Evolutionary conservation across 495 filamentous ascomycete genomes (phyloP), one percentile per base, ranked within the genome.

Genomic region (Penicillium maclennaniae): DNA sequence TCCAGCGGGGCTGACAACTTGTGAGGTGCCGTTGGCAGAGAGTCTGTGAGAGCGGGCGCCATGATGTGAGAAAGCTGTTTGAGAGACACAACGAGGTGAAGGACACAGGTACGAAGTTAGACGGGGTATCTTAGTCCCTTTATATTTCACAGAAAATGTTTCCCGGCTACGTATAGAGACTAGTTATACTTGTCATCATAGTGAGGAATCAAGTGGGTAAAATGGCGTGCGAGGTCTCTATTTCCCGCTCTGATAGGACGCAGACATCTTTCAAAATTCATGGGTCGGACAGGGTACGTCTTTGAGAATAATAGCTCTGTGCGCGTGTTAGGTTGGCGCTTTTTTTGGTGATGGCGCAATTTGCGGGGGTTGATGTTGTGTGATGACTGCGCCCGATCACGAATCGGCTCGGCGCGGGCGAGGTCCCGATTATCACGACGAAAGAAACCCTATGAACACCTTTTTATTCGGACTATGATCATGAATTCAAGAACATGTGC

Each of bases 31-130:
- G 61, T 63, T 20, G 67, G 58, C 25, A 58, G 54, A 34, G 61
- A 37, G 23, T 59, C 54, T n/a, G 68, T 69, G 43, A 72, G 62
- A 39, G 66, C 69, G n/a, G 67, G 67, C 36, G 69, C 67, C 71
- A 73, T 74, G 47, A 38, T 63, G 52, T 25, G 34, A 40, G 23
- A 10, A 16, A 15, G 34, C 27, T 51, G 34, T 51, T 36, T 28
- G 49, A 36, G 48, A 49, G 15, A 16, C 21, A 14, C 7, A 15
- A 15, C 16, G 16, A 27, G 41, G 28, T 16, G 16, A 37, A 6
- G 20, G n/a, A 27, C 31, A 34, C 23, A 2, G 5, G 23, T 23
- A 34, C 15, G 8, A 20, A 12, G 9, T 20, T 34, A 43, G 34
- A 40, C 20, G 15, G 34, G 54, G n/a, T 47, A 16, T 25, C 28